A percentile compares a stretch with the other conserved stretches of the same genome.
phyloP scores from a whole-genome alignment of 2,329 filamentous ascomycete species.

The Blastomyces percursus region DNA sequence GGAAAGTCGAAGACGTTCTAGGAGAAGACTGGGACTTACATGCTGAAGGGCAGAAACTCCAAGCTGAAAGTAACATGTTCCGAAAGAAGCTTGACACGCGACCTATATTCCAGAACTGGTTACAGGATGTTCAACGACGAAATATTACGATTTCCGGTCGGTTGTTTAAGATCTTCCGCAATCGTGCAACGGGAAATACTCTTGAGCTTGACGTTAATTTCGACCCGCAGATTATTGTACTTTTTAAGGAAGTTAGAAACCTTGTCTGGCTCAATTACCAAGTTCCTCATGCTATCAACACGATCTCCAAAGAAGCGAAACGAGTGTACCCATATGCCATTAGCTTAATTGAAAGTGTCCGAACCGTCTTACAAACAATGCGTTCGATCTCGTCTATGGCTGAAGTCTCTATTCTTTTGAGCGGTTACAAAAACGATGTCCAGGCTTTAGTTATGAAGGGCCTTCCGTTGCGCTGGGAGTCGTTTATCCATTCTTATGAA shows the following conservation, averaged over 20 bases:
- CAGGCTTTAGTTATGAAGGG: conserved; percentile 76
- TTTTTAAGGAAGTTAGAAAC: conserved; percentile 98
- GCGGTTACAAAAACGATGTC: conserved; percentile 84
- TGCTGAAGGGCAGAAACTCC: conserved; percentile 85
- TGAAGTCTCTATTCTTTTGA: conserved; percentile 75
- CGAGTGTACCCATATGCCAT: conserved; percentile 96
- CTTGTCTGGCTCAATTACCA: conserved; percentile 89
- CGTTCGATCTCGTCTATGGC: conserved; percentile 75
- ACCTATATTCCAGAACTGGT: conserved; percentile 91
- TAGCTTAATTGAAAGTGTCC: conserved; percentile 97
- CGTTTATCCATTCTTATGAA: conserved; percentile 94
- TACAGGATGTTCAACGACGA: conserved; percentile 75
- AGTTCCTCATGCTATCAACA: conserved; percentile 88
- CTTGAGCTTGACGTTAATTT: conserved; percentile 92
- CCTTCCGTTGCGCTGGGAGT: conserved; percentile 88
- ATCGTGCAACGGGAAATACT: conserved; percentile 79
- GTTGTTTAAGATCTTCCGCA: conserved; percentile 78
- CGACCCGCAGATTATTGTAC: conserved; percentile 86
- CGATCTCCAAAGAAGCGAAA: conserved; percentile 96
- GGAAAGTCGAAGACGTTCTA: conserved; percentile 96
- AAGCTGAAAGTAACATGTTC: conserved; percentile 84
- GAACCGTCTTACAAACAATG: conserved; percentile 79
- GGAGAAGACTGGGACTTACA: conserved; percentile 92
- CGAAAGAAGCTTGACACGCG: conserved; percentile 90
- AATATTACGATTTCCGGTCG: conserved; percentile 87